Conservation (phyloP, 805 yeast genomes). For the Naumovozyma castellii region DNA sequence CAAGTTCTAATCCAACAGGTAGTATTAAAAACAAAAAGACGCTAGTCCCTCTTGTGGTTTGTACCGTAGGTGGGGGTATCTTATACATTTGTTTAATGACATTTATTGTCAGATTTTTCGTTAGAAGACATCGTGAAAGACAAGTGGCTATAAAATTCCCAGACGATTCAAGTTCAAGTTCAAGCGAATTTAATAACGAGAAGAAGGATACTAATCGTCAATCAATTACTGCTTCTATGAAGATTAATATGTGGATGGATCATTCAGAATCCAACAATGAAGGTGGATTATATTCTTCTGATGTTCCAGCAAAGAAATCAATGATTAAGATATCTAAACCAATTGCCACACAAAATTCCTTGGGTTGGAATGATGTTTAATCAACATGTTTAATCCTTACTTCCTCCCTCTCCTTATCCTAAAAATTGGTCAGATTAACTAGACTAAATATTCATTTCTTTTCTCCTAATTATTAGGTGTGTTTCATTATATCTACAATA, state of each 20-base stretch:
- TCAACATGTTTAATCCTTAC: neutral
- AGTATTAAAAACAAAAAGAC: constrained; percentile 31
- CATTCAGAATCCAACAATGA: constrained; percentile 1
- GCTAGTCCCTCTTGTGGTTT: constrained; percentile 72
- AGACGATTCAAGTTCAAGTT: constrained; percentile 10
- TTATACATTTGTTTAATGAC: constrained; percentile 54
- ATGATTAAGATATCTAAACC: constrained; percentile 50
- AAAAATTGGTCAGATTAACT: too few species aligned
- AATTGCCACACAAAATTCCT: constrained; percentile 57
- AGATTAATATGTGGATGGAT: constrained; percentile 28
- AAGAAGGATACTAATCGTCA: constrained; percentile 9
- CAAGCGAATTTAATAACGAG: constrained; percentile 8
- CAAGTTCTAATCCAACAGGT: constrained; percentile 6
- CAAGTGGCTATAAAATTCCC: constrained; percentile 12
- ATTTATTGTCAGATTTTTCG: constrained; percentile 43
- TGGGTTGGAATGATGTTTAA: constrained; percentile 50
- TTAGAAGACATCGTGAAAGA: constrained; percentile 27
- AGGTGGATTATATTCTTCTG: neutral
- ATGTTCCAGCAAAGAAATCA: constrained; percentile 5
- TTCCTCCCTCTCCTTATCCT: too few species aligned
- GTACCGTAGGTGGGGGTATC: constrained; percentile 70
- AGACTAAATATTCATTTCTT: neutral
- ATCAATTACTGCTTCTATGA: constrained; percentile 20
- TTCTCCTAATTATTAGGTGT: neutral
- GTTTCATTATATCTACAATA: neutral